Evolutionary conservation across 2,329 filamentous ascomycete genomes (phyloP), one percentile per base, ranked within the genome.

Genomic region (Fusarium illudens): DNA sequence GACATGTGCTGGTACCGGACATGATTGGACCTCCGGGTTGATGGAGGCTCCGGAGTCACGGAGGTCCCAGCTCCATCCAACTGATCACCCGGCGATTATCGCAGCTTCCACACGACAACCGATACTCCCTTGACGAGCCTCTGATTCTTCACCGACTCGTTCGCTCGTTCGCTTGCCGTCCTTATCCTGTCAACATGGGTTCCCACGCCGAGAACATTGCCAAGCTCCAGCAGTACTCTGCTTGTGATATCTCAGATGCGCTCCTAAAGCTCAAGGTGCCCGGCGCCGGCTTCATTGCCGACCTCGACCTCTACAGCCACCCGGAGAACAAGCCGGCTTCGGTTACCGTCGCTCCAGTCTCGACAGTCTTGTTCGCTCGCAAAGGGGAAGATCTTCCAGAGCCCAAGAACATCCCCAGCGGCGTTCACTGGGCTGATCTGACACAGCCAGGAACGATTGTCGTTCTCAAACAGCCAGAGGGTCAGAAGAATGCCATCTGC

Each of bases 161-260:
- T 33, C 56, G 44, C 49, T 42, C 46, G n/a, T 53, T 60, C 60
- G 58, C 56, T 66, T 66, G 55, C 32, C 17, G 52, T 63, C 20
- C 36, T 32, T 37, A 33, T 44, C 39, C 46, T 54, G 9, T 25
- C 33, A 49, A 32, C 55, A 75, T 75, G 72, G 53, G 42, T 58
- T 64, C 71, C 44, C 58, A 60, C 53, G 51, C 71, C 56, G 66
- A 71, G 52, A 65, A 70, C 32, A 70, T 73, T 56, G 64, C 73
- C 55, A 64, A 70, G 57, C 78, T 82, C 22, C 71, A 69, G 60
- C 70, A 76, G 34, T 84, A 83, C 71, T 79, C 78, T 17, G 81
- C 83, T 34, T 85, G 83, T 75, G 83, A 92, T 83, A 82, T 93
- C 63, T 92, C 91, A 11, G 91, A 94, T 76, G 90, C 90, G 6